Conservation (phyloP, 2,329 filamentous ascomycete genomes). For the Fusarium domesticum region DNA sequence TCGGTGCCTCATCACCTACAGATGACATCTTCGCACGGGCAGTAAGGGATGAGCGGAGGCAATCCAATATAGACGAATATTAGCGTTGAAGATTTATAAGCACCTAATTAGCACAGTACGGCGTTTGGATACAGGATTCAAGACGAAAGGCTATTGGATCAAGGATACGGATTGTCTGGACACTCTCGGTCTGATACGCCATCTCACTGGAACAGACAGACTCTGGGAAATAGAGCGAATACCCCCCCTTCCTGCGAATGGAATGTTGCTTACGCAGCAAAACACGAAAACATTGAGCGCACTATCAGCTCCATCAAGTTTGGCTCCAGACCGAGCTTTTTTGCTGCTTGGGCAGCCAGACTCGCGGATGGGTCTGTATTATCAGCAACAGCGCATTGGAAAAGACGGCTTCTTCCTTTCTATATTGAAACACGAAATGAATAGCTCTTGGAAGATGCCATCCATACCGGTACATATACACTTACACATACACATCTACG, state of each 20-base stretch:
- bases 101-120: slow-evolving; percentile 12
- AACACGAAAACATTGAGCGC: not conserved
- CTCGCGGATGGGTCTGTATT: not conserved
- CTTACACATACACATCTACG: not conserved
- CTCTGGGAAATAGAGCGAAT: slow-evolving; percentile 12
- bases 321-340: not conserved
- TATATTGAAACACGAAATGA: not conserved
- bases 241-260: slow-evolving; percentile 1
- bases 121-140: slow-evolving; percentile 12
- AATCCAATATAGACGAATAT: slow-evolving; percentile 1
- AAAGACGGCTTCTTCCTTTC: not conserved
- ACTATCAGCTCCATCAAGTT: not conserved
- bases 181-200: slow-evolving; percentile 2
- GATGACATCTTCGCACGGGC: slow-evolving; percentile 21
- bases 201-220: slow-evolving; percentile 1
- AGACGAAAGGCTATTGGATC: slow-evolving; percentile 1
- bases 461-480: not conserved
- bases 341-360: not conserved
- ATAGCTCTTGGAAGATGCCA: not conserved
- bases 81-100: slow-evolving; percentile 4
- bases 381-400: not conserved
- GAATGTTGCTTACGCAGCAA: not conserved
- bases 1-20: slow-evolving; percentile 27
- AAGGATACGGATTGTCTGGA: slow-evolving; percentile 6
- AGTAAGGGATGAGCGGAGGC: slow-evolving; percentile 3